A percentile compares a stretch with the other conserved stretches of the same genome.
Evolutionary conservation across 371 early-diverging fungal genomes (phyloP).

Genomic region (Apophysomyces ossiformis): DNA sequence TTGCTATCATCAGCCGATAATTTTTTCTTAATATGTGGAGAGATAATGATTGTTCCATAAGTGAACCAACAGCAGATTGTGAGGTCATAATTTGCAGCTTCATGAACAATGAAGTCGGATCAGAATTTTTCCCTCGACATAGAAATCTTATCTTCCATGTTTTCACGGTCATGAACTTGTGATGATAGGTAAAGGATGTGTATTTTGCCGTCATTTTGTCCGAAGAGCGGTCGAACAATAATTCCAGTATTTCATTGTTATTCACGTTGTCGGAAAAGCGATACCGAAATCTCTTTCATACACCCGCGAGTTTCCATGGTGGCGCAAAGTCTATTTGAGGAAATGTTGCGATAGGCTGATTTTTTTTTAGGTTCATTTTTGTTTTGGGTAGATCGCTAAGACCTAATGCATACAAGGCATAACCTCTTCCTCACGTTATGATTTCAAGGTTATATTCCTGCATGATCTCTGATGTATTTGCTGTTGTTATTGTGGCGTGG

Average conservation of each 20-base stretch:
- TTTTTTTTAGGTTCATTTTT: conserved; percentile 1
- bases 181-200: background rate
- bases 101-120: conserved; percentile 8
- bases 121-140: background rate
- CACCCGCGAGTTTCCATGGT: conserved; percentile 9
- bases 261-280: background rate
- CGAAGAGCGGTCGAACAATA: background rate
- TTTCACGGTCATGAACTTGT: background rate
- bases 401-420: background rate
- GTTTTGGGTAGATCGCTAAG: background rate
- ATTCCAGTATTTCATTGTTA: background rate
- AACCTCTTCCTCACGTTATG: background rate
- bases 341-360: conserved; percentile 8
- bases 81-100: background rate
- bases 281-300: background rate
- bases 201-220: background rate
- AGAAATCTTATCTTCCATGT: background rate
- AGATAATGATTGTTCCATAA: background rate
- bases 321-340: background rate
- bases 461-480: background rate
- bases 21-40: conserved; percentile 3
- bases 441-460: background rate
- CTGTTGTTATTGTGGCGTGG: background rate
- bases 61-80: background rate
- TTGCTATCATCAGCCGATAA: conserved; percentile 3